These are phyloP conservation scores for Bisporella sp. DNA, from an alignment of 2,329 filamentous ascomycete genomes.

Conservation along the genomic window DNA sequence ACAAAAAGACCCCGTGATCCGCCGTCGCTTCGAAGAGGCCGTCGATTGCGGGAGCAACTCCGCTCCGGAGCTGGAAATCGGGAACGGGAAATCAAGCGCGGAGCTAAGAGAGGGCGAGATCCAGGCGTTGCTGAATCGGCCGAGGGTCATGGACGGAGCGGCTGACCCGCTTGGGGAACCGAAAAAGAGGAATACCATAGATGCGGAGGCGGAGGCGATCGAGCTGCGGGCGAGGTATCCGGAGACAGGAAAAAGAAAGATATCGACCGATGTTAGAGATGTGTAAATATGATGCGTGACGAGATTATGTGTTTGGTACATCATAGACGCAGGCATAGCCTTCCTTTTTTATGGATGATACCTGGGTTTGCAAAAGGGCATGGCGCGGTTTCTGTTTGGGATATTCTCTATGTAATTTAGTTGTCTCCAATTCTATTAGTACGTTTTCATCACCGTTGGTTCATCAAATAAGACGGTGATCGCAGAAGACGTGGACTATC, in stretches of 20 bases:
- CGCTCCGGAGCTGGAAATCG: conserved; percentile 5
- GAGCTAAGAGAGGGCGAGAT: conserved; percentile 43
- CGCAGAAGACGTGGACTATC: too few species aligned
- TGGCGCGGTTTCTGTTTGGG: too few species aligned
- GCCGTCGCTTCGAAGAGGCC: conserved; percentile 43
- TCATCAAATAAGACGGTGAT: too few species aligned
- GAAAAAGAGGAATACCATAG: neutral
- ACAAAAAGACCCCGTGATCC: conserved; percentile 52
- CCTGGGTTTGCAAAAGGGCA: too few species aligned
- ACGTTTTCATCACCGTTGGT: too few species aligned
- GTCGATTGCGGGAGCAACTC: conserved; percentile 40
- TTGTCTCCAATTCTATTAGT: too few species aligned
- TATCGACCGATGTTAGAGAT: neutral
- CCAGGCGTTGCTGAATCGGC: conserved; percentile 40
- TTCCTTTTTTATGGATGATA: too few species aligned
- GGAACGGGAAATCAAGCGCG: conserved; percentile 31
- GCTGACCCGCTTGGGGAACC: neutral
- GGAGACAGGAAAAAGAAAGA: neutral
- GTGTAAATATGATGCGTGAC: too few species aligned
- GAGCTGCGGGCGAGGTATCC: neutral
- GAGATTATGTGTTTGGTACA: too few species aligned
- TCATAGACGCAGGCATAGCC: too few species aligned
- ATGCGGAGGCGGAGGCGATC: neutral
- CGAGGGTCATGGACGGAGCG: conserved; percentile 9
- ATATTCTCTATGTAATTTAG: too few species aligned